Evolutionary conservation across 768 basidiomycete species (phyloP).

Genomic region (Tephrocybe sp.): DNA sequence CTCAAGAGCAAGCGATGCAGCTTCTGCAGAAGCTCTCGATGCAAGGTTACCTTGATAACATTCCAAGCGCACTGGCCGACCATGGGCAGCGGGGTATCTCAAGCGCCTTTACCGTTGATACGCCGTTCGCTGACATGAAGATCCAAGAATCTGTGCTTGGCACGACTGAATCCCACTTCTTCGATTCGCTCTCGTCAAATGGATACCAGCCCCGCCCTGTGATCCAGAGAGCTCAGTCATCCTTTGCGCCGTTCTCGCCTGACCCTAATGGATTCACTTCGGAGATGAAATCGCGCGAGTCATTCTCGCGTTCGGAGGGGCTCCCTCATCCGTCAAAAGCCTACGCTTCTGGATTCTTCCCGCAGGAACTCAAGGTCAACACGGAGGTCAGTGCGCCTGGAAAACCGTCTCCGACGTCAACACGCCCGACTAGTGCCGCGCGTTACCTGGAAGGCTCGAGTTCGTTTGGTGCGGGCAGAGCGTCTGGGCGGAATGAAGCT

Average conservation of each 20-base stretch:
- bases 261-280: conserved; percentile 53
- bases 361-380: conserved; percentile 36
- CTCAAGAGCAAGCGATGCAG: conserved; percentile 61
- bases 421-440: conserved; percentile 41
- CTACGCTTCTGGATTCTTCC: conserved; percentile 50
- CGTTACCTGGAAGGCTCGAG: conserved; percentile 45
- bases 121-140: conserved; percentile 14
- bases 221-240: conserved; percentile 33
- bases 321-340: conserved; percentile 48
- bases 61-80: conserved; percentile 11
- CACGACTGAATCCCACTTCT: conserved; percentile 16
- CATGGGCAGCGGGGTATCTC: conserved; percentile 9
- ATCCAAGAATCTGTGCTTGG: conserved; percentile 19
- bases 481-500: conserved; percentile 40
- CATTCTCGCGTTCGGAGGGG: conserved; percentile 34
- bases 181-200: conserved; percentile 18
- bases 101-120: conserved; percentile 5
- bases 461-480: conserved; percentile 36
- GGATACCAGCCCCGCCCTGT: conserved; percentile 28
- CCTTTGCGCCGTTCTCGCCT: conserved; percentile 79
- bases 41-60: conserved; percentile 33
- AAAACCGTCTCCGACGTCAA: conserved; percentile 42
- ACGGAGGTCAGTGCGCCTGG: conserved; percentile 20
- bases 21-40: conserved; percentile 55
- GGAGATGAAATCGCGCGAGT: conserved; percentile 34